Evolutionary conservation across 768 basidiomycete genomes (phyloP), one percentile per base, ranked within the genome.

Genomic region (Amanita fuliginea): DNA sequence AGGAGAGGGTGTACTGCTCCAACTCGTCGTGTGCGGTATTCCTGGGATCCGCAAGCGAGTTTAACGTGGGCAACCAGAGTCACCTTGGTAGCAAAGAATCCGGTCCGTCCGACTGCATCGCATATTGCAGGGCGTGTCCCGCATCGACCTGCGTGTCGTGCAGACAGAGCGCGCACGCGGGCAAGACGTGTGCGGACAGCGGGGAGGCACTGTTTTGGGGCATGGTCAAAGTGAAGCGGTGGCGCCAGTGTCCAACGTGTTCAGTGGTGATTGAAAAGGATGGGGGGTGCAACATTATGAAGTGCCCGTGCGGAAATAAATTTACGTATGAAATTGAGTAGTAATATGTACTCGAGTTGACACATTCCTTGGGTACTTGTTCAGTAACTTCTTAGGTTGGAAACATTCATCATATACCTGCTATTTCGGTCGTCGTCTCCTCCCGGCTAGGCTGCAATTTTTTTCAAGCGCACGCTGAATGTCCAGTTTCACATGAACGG

Each of bases 41-140:
- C n/a, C 9, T 40, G 10, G 39, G 16, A 21, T 40, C 39, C 2
- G 39, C 39, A 3, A 19, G 6, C 18, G 37, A 21, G 6, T 18
- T 39, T 9, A 14, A 21, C 8, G 37, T 8, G 3, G 37, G 16
- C 3, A 19, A 21, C 18, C 10, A 18, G 39, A 19, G 18, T 13
- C 10, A 13, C 1, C 11, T 5, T 11, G 32, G 3, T 10, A 16
- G 24, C 46, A 26, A 34, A 14, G 34, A 18, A 10, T 7, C 32
- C 32, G 32, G 32, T 32, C 13, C 32, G 13, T 13, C 34, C 10
- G 14, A 35, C 7, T 2, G 4, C 32, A 32, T 32, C 32, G 32
- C 32, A 4, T 13, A 13, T 3, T 32, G 63, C 47, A 67, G 68
- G 9, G 66, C 62, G 19, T 50, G 49, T 21, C 9, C 10, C 4